Evolutionary conservation across 2,329 filamentous ascomycete genomes (phyloP).

Genomic region (Phaeosphaeria sp.): DNA sequence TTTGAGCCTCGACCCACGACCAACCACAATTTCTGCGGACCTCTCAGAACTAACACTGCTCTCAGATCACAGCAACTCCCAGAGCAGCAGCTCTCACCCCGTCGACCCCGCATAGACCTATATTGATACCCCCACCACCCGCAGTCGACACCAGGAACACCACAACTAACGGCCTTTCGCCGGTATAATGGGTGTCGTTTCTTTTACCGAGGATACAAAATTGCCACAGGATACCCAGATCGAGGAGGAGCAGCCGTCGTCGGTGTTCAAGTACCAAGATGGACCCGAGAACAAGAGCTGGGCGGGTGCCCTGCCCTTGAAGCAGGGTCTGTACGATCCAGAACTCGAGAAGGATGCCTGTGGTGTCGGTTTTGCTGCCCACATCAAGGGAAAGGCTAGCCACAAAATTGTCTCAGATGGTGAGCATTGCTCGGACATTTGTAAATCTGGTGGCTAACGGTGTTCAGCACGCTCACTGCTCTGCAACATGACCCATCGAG

Average conservation of each 20-base stretch:
- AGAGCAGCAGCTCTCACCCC: constrained; percentile 29
- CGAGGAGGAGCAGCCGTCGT: constrained; percentile 67
- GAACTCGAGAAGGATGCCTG: constrained; percentile 98
- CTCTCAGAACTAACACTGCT: background rate
- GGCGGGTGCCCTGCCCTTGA: constrained; percentile 94
- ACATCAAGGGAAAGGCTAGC: constrained; percentile 96
- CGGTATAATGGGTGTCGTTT: constrained; percentile 63
- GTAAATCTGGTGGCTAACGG: constrained; percentile 35
- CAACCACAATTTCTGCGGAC: background rate
- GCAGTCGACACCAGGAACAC: constrained; percentile 30
- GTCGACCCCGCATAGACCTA: constrained; percentile 23
- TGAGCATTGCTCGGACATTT: constrained; percentile 55
- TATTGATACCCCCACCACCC: constrained; percentile 26
- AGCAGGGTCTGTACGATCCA: constrained; percentile 98
- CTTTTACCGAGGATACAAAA: constrained; percentile 60
- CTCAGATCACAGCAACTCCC: constrained; percentile 8
- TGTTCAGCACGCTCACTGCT: constrained; percentile 82
- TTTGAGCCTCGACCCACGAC: background rate
- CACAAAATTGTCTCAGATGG: constrained; percentile 99
- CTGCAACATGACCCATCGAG: constrained; percentile 99
- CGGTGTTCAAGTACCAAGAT: constrained; percentile 84
- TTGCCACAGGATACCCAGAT: constrained; percentile 52
- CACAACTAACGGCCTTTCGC: constrained; percentile 55
- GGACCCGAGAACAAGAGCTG: constrained; percentile 83
- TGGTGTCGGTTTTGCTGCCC: constrained; percentile 98